phyloP scores from a whole-genome alignment of 441 rosid species.

The Gossypium davidsonii region DNA sequence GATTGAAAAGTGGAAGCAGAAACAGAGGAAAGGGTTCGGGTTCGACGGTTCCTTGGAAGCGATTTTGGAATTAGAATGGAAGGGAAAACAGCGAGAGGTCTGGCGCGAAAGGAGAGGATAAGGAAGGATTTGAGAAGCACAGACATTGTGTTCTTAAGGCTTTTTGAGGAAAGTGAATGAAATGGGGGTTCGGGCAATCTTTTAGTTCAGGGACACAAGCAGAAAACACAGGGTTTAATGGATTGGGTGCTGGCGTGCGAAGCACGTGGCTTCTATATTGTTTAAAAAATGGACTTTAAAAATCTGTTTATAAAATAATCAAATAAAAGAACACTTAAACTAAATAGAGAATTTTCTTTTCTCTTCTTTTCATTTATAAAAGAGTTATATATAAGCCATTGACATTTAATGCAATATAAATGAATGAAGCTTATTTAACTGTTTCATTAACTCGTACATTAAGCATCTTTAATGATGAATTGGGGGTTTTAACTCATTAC shows the following conservation, averaged over 20 bases:
- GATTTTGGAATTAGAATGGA: slow-evolving; percentile 13
- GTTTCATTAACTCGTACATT: too few species aligned
- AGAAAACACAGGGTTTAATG: neutral
- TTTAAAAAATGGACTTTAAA: neutral
- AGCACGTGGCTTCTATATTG: neutral
- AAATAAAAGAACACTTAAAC: too few species aligned
- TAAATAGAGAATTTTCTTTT: too few species aligned
- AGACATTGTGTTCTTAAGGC: slow-evolving; percentile 31
- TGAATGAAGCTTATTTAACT: too few species aligned
- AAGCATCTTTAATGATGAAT: too few species aligned
- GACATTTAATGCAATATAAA: too few species aligned
- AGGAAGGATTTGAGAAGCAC: slow-evolving; percentile 50
- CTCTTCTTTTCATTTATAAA: too few species aligned
- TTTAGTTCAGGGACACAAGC: neutral
- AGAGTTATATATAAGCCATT: too few species aligned
- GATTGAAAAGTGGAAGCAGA: slow-evolving; percentile 25
- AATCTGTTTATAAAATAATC: too few species aligned
- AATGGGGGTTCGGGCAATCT: neutral
- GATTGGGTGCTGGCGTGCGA: slow-evolving; percentile 10
- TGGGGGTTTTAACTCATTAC: too few species aligned
- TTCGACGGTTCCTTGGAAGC: slow-evolving; percentile 15
- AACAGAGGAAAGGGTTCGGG: slow-evolving; percentile 20
- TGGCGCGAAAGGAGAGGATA: slow-evolving; percentile 30
- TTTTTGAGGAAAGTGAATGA: neutral
- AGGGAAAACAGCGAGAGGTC: slow-evolving; percentile 26